Evolutionary conservation across 352 stramenopile genomes (phyloP), one percentile per base, ranked within the genome.

Genomic region (Pythium phragmitis): DNA sequence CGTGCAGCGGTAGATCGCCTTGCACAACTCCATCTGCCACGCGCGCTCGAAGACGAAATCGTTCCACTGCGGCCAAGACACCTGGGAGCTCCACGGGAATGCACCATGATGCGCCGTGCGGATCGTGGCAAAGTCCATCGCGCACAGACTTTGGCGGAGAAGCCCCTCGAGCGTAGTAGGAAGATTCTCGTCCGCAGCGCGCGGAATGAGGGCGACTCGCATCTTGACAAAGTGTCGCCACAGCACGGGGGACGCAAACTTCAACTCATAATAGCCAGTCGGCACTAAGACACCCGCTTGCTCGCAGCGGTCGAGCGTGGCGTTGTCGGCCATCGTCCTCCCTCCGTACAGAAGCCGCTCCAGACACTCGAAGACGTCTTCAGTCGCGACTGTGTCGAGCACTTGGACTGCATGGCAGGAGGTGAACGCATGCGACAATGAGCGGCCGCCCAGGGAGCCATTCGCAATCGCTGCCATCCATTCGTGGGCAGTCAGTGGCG

Each of bases 21-120:
- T 73, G 45, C 66, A 73, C 45, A 73, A 67, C 55, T 69, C 67
- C 55, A 70, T 58, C 62, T 73, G 60, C 54, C 60, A 73, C 13
- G 53, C 60, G 65, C 30, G 58, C 33, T 73, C 66, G 21, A 66
- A 36, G 21, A 21, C 21, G 21, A 21, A 21, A 21, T 21, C 21
- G 21, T 21, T 21, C 21, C 21, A 21, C 21, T 21, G 21, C 21
- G 21, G 21, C 21, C 21, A 21, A 21, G 21, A 21, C 21, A 21
- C 21, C 21, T 21, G 21, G 21, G 21, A 21, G 21, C 21, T 21
- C 21, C 21, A 21, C 21, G 21, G 33, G 33, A 37, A 9, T 37
- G 6, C 33, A 37, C 33, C 33, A 37, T 1, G 33, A 11, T 6
- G 63, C 56, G n/a, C 63, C 57, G 19, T 47, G 21, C 54, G 50